Conservation (phyloP, 2,329 filamentous ascomycete species). For the Colletotrichum shisoi region DNA sequence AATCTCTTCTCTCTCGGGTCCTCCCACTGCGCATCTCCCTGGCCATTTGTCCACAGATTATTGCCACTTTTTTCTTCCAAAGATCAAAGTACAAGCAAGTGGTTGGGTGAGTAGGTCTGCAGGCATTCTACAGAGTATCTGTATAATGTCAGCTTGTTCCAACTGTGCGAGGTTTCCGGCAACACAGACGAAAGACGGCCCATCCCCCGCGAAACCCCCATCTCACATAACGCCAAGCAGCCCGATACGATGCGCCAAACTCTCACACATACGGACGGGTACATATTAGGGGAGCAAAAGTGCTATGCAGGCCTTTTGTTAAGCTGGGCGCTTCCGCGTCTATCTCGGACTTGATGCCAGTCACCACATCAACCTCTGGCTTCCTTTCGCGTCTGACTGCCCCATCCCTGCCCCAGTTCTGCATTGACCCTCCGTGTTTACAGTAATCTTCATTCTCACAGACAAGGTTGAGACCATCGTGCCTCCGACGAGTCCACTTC, state of each 20-base stretch:
- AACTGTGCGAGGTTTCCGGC: neutral
- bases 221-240: neutral
- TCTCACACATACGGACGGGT: neutral
- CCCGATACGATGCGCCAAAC: neutral
- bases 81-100: neutral
- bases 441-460: neutral
- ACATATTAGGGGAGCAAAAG: conserved; percentile 11
- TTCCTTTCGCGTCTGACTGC: neutral
- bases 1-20: neutral
- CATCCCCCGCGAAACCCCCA: neutral
- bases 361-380: neutral
- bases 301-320: conserved; percentile 12
- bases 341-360: neutral
- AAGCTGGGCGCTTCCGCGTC: conserved; percentile 21
- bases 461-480: neutral
- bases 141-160: no score
- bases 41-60: no score
- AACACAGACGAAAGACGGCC: neutral
- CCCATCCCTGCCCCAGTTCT: neutral
- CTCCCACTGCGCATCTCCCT: neutral
- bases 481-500: neutral
- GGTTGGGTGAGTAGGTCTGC: no score
- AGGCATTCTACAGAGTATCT: no score
- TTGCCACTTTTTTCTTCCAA: neutral
- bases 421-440: conserved; percentile 2